A percentile compares a stretch with the other conserved stretches of the same genome.
phyloP scores from a whole-genome alignment of 176 grass and related monocot genomes.

The Zizania latifolia region DNA sequence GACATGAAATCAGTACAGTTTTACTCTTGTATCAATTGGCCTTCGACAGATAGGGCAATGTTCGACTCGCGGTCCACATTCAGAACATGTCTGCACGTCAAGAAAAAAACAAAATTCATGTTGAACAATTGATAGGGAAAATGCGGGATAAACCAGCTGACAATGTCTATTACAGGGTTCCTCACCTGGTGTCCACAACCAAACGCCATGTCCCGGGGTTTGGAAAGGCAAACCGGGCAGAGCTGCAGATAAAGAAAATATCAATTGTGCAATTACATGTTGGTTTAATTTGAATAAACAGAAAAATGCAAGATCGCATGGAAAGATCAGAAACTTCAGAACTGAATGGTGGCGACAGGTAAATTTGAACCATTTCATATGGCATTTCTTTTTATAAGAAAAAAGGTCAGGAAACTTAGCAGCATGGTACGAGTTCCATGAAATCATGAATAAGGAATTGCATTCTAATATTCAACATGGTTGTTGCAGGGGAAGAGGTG shows the following conservation, averaged over 20 bases:
- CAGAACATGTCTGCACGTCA: constrained; percentile 56
- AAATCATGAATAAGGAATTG: too few relatives aligned
- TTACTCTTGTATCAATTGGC: constrained; percentile 74
- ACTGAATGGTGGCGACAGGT: too few relatives aligned
- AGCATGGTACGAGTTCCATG: neutral
- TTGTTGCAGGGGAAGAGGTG: neutral
- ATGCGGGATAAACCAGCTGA: neutral
- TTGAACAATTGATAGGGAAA: neutral
- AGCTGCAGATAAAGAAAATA: constrained; percentile 47
- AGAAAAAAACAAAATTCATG: neutral
- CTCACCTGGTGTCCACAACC: constrained; percentile 85
- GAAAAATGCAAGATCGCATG: neutral
- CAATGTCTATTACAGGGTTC: neutral
- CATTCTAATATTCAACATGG: neutral
- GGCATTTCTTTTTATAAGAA: neutral
- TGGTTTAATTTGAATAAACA: neutral
- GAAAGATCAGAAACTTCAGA: too few relatives aligned
- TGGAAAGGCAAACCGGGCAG: constrained; percentile 70
- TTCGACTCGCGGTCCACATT: constrained; percentile 58
- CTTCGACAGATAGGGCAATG: constrained; percentile 71
- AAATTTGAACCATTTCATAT: neutral
- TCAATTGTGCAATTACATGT: neutral
- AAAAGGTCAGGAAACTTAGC: neutral
- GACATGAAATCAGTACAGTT: constrained; percentile 40
- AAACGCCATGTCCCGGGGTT: constrained; percentile 69